These are phyloP conservation scores for Cordia subcordata DNA, from an alignment of 257 asterid species.

Conservation along the genomic window DNA sequence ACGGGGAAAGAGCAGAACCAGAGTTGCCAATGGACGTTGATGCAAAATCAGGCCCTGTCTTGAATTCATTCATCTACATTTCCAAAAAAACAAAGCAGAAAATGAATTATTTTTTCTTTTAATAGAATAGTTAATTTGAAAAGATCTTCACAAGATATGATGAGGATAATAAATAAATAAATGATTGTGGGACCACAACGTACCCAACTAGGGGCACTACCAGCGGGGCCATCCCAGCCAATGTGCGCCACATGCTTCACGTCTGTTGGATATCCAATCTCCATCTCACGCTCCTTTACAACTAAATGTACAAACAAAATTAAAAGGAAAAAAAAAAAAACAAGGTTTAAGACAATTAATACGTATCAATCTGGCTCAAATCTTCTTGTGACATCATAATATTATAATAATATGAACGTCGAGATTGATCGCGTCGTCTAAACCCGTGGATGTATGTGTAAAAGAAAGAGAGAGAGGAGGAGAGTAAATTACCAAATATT, in stretches of 20 bases:
- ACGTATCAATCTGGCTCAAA: too few species aligned
- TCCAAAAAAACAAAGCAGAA: neutral
- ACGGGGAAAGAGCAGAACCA: slow-evolving; percentile 63
- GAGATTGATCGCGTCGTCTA: too few species aligned
- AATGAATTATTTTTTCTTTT: neutral
- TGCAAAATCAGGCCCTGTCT: slow-evolving; percentile 76
- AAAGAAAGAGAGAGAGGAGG: neutral
- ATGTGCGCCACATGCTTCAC: slow-evolving; percentile 90
- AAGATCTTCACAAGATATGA: neutral
- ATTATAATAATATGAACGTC: too few species aligned
- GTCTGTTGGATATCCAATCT: slow-evolving; percentile 80
- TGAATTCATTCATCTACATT: slow-evolving; percentile 53
- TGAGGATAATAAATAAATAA: neutral
- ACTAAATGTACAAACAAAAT: slow-evolving; percentile 19
- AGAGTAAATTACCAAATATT: slow-evolving; percentile 12
- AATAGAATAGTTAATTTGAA: neutral
- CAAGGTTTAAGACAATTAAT: too few species aligned
- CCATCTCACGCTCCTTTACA: slow-evolving; percentile 79
- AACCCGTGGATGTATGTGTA: too few species aligned
- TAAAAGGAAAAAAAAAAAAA: neutral
- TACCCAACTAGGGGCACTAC: slow-evolving; percentile 87
- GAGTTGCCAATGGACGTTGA: slow-evolving; percentile 53
- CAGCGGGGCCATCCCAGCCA: slow-evolving; percentile 85
- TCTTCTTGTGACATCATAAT: too few species aligned
- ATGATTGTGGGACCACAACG: slow-evolving; percentile 12